These are phyloP conservation scores for Volvox reticuliferus DNA, from an alignment of 139 green algal species.

Conservation along the genomic window DNA sequence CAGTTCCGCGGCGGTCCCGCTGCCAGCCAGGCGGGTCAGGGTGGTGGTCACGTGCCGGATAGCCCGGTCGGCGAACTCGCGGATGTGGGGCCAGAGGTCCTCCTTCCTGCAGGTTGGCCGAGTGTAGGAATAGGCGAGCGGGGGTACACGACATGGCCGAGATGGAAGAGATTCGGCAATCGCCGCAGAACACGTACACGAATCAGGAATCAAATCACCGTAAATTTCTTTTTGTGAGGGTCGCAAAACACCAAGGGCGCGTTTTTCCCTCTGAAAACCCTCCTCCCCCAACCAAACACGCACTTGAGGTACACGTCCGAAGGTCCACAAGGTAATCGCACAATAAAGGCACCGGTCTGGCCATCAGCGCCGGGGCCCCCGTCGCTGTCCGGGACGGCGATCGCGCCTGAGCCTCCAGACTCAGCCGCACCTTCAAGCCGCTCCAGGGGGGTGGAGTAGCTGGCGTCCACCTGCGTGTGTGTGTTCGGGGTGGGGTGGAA, in stretches of 20 bases:
- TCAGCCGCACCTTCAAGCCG: slow-evolving; percentile 58
- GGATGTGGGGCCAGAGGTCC: slow-evolving; percentile 92
- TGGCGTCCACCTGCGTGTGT: slow-evolving; percentile 67
- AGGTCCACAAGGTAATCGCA: slow-evolving; percentile 87
- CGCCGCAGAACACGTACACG: no score
- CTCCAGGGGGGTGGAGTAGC: slow-evolving; percentile 86
- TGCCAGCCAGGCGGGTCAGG: slow-evolving; percentile 70
- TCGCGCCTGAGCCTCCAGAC: slow-evolving; percentile 65
- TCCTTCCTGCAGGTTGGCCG: slow-evolving; percentile 75
- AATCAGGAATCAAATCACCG: no score
- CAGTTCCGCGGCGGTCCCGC: slow-evolving; percentile 69
- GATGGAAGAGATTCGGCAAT: no score
- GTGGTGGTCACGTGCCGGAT: slow-evolving; percentile 75
- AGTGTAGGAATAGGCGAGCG: neutral
- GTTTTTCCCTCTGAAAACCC: neutral
- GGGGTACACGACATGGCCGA: no score
- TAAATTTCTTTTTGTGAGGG: no score
- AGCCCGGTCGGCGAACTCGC: slow-evolving; percentile 91
- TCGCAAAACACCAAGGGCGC: neutral
- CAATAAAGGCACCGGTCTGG: slow-evolving; percentile 86
- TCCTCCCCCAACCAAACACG: no score
- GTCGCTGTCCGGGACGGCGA: slow-evolving; percentile 45
- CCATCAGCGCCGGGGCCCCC: neutral
- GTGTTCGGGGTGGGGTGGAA: no score
- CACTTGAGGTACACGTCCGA: slow-evolving; percentile 79